Evolutionary conservation across 176 grass and related monocot species (phyloP).

Genomic region (Triticum monococcum): DNA sequence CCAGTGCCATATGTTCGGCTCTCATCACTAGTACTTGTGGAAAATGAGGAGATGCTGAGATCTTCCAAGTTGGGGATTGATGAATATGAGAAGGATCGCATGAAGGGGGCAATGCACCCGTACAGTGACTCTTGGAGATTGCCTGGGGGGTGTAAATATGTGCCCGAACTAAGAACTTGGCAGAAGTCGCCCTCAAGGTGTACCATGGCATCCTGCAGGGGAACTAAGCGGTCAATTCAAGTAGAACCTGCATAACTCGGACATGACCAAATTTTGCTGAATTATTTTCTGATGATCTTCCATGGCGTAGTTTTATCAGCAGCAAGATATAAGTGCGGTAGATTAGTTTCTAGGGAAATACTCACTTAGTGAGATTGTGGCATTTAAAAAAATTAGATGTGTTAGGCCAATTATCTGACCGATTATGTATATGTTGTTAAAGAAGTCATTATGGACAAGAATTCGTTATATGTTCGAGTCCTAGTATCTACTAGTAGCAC

Average conservation of each 20-base stretch:
- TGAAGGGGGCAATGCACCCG: neutral
- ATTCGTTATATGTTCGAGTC: neutral
- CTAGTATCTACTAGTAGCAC: neutral
- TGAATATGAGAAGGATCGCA: conserved; percentile 8
- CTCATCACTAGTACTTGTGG: neutral
- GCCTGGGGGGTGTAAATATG: neutral
- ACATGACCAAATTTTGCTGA: neutral
- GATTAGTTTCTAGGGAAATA: neutral
- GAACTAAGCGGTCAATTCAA: neutral
- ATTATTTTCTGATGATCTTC: neutral
- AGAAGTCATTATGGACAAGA: neutral
- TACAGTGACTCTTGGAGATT: neutral
- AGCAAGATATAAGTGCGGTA: neutral
- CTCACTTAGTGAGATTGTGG: neutral
- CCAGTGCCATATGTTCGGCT: neutral
- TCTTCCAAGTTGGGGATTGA: conserved; percentile 2
- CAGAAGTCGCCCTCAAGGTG: conserved; percentile 2
- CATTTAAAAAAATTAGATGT: neutral
- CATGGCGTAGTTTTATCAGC: neutral
- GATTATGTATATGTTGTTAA: neutral
- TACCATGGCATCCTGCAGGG: neutral
- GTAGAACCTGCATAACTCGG: neutral
- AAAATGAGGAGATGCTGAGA: conserved; percentile 4
- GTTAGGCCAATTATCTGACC: neutral
- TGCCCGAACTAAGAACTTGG: conserved; percentile 2